Percentiles rank a stretch among this genome's conserved stretches.
Conservation (phyloP, 192 early-diverging fungal species). For the Chytriomyces sp. region DNA sequence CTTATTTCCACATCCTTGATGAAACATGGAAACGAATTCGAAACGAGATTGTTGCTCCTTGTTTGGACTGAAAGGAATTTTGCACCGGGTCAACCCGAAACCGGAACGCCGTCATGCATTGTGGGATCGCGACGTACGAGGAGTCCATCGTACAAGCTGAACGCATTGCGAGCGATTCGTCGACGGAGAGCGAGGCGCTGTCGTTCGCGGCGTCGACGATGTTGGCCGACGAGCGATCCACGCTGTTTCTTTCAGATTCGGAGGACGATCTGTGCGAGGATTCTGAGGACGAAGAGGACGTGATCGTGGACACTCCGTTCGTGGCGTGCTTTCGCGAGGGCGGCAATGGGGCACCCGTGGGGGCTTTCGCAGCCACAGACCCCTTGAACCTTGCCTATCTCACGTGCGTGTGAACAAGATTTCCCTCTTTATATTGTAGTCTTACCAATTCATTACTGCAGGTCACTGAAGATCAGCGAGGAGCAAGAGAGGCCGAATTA, state of each 20-base stretch:
- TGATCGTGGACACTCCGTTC: constrained; percentile 10
- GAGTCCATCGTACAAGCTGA: no score
- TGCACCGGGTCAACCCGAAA: no score
- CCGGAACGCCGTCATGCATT: no score
- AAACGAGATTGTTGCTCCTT: no score
- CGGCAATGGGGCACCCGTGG: neutral
- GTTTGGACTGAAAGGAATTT: no score
- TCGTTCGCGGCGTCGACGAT: neutral
- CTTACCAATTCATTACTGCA: neutral
- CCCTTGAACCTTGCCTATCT: constrained; percentile 20
- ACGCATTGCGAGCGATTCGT: no score
- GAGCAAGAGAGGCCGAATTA: constrained; percentile 26
- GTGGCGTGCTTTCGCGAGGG: neutral
- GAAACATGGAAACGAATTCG: no score
- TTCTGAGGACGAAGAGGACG: constrained; percentile 17
- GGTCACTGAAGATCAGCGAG: constrained; percentile 9
- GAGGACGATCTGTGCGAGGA: neutral
- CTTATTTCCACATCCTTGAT: no score
- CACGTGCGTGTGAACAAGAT: constrained; percentile 9
- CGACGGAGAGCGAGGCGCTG: neutral
- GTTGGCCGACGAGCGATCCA: neutral
- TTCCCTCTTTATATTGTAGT: neutral
- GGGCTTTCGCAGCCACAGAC: neutral
- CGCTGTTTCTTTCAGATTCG: neutral
- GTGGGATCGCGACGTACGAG: no score